Evolutionary conservation across 129 eudicot species (phyloP).

Genomic region (Artemisia argyi): DNA sequence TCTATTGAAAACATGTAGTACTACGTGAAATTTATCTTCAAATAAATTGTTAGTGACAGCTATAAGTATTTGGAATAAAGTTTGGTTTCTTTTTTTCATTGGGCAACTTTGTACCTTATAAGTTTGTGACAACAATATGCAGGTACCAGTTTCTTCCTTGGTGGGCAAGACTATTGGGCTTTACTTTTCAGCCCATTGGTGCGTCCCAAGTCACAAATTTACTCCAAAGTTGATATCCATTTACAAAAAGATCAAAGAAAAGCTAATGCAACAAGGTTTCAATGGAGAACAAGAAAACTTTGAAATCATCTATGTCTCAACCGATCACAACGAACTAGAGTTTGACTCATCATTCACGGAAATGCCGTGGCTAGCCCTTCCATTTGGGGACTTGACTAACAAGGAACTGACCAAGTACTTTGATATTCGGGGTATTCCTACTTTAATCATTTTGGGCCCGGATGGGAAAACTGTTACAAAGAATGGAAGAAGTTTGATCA

Average conservation of each 20-base stretch:
- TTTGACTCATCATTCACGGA: slow-evolving; percentile 42
- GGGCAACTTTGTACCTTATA: too few species aligned
- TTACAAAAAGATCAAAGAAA: slow-evolving; percentile 63
- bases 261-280: slow-evolving; percentile 14
- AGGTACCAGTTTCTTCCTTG: slow-evolving; percentile 49
- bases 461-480: slow-evolving; percentile 83
- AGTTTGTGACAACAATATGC: slow-evolving; percentile 4
- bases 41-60: too few species aligned
- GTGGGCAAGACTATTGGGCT: slow-evolving; percentile 80
- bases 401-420: slow-evolving; percentile 65
- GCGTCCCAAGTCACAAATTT: slow-evolving; percentile 66
- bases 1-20: too few species aligned
- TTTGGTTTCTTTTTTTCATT: too few species aligned
- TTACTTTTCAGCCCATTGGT: slow-evolving; percentile 87
- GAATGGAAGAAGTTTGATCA: slow-evolving; percentile 68
- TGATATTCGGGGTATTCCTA: slow-evolving; percentile 67
- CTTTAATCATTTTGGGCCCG: slow-evolving; percentile 72
- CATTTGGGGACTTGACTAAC: slow-evolving; percentile 50
- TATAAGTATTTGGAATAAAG: too few species aligned
- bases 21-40: too few species aligned
- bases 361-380: slow-evolving; percentile 89
- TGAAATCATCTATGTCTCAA: slow-evolving; percentile 70
- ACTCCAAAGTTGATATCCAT: slow-evolving; percentile 72
- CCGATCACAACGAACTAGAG: slow-evolving; percentile 47
- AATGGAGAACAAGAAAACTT: slow-evolving; percentile 38